Base-by-base conservation (phyloP, 495 filamentous ascomycete species). In the Penicillium dipodomyicola region DNA sequence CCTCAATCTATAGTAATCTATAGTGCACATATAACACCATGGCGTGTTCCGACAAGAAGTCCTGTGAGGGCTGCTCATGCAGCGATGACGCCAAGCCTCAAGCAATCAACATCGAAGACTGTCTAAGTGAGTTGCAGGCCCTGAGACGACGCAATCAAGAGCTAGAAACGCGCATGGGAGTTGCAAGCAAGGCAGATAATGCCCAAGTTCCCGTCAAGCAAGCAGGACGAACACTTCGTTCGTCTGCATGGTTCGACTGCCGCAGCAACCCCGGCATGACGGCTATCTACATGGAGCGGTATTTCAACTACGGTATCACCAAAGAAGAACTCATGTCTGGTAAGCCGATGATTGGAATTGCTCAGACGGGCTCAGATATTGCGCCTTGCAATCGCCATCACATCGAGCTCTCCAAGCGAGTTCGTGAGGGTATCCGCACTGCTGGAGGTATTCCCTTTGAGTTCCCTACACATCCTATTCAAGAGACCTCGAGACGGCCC, bases 321-420 rank as follows among this genome's bases (percentile, higher is more conserved):
- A 67, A 72, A 19, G 78, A 83, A 41, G 80, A 83, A 56, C 65
- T 83, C 6, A 74, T 78, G 68, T 78, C 77, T 14, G 76, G 74
- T 9, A 82, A 80, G 57, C 80, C 80, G n/a, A 77, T 83, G 61
- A 81, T 83, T 58, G 80, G 80, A 39, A 83, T 82, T 52, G 80
- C 79, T 0, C 79, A 83, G 64, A 78, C 79, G 2, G 80, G 80
- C 1, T 82, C 80, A 3, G 80, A 83, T 57, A 65, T 83, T 32
- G 69, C 79, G 2, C 78, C 80, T 3, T 83, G 80, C 56, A 83
- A 83, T 64, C 75, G 74, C 12, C 69, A 82, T 57, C 80, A 83
- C 59, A 64, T 79, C 43, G 77, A 80, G 44, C 67, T 83, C 23
- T 76, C 74, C 2, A 81, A 82, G 61, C 70, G 80, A 19, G 79